Evolutionary conservation across 1,284 basidiomycete genomes (phyloP), one percentile per base, ranked within the genome.

Genomic region (Cryptococcus jaspeensis): DNA sequence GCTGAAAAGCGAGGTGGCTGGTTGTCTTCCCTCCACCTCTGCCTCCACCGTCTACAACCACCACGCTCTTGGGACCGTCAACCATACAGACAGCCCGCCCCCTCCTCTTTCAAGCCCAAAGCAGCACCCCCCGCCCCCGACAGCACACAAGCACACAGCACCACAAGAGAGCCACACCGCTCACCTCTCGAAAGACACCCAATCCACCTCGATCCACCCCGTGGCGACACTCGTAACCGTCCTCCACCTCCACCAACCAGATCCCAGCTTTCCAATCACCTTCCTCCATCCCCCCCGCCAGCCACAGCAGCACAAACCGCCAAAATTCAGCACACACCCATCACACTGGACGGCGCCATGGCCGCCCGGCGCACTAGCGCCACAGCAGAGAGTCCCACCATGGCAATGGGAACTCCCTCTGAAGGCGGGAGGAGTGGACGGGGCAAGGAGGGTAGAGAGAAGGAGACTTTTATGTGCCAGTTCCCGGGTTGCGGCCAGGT

Each of bases 401-500:
- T 39, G 61, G 35, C 44, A 16, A 35, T n/a, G 43, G 38, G 9
- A 50, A 18, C 41, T 5, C 53, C 44, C 38, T 41, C 55, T 8
- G 36, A 42, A 11, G 59, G 54, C 52, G 56, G 56, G 13, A 51
- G 59, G 16, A 46, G 55, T 23, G 53, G 53, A 15, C 54, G 59
- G 46, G 56, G 56, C 37, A 57, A 67, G 35, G 65, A 66, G 60
- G 67, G 66, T 42, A 73, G 73, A 56, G 74, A 74, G 47, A 76
- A 76, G 54, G 72, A 73, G 53, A 69, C 71, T 9, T 76, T 72
- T 57, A 68, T 64, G 7, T 76, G 74, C 53, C 60, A 69, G 20
- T 72, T 65, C 51, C 71, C 72, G 25, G 72, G 70, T 37, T 76
- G 74, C 60, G 72, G 72, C 13, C 74, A 76, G 64, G 73, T 72